These are phyloP conservation scores for Arthrobotrys sinensis DNA, from an alignment of 2,329 filamentous ascomycete genomes.

Conservation along the genomic window DNA sequence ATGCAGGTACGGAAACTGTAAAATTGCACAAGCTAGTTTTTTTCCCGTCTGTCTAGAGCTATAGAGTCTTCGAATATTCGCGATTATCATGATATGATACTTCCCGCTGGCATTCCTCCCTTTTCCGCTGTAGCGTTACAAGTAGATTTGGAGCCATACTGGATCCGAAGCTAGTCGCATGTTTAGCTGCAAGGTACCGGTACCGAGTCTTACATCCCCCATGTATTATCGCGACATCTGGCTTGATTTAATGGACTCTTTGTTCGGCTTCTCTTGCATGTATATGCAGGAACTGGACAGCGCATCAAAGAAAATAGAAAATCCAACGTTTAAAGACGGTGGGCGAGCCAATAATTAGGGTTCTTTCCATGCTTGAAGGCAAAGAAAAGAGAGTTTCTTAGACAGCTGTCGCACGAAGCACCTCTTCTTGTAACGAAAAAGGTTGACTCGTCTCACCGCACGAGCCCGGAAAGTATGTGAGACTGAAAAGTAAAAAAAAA, in stretches of 20 bases:
- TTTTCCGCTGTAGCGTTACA: constrained; percentile 30
- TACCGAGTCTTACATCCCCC: constrained; percentile 31
- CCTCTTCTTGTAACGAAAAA: not conserved
- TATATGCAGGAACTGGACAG: constrained; percentile 47
- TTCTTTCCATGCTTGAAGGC: constrained; percentile 31
- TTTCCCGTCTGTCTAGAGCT: not conserved
- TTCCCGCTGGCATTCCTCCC: constrained; percentile 2
- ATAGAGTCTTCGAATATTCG: not conserved
- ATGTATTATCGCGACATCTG: constrained; percentile 37
- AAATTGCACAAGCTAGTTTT: constrained; percentile 27
- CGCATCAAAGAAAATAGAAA: constrained; percentile 30
- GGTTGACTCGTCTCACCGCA: constrained; percentile 49
- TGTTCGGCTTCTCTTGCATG: constrained; percentile 28
- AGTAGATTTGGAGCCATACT: constrained; percentile 16
- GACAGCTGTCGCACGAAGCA: constrained; percentile 57
- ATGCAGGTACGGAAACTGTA: constrained; percentile 50
- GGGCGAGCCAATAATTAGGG: constrained; percentile 42
- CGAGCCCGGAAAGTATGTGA: constrained; percentile 54
- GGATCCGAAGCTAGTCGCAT: constrained; percentile 32
- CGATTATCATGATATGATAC: constrained; percentile 5
- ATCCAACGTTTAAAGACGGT: constrained; percentile 23
- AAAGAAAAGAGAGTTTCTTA: constrained; percentile 48
- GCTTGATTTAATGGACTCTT: constrained; percentile 11
- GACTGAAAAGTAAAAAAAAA: constrained; percentile 38
- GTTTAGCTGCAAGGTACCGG: constrained; percentile 58